A percentile compares a stretch with the other conserved stretches of the same genome.
Conservation (phyloP, 305 asterid genomes). For the Striga hermonthica region DNA sequence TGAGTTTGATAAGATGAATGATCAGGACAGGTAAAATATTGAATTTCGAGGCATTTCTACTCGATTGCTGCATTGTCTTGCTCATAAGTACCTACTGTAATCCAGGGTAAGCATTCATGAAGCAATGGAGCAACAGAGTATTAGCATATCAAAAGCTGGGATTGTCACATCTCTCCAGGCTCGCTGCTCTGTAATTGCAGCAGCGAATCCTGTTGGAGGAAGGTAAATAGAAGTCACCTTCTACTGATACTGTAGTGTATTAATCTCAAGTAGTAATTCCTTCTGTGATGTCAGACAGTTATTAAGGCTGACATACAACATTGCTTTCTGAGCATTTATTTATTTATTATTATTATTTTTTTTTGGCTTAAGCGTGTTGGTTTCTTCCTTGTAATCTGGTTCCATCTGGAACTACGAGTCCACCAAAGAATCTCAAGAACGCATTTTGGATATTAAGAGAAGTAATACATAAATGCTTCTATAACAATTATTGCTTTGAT, state of each 20-base stretch:
- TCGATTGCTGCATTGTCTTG: constrained; percentile 27
- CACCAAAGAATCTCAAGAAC: background rate
- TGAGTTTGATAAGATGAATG: constrained; percentile 97
- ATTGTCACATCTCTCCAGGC: constrained; percentile 95
- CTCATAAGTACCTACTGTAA: constrained; percentile 26
- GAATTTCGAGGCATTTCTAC: constrained; percentile 13
- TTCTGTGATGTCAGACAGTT: background rate
- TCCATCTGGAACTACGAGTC: constrained; percentile 9
- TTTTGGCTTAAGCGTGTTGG: background rate
- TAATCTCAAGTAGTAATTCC: constrained; percentile 13
- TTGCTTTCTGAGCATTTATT: too few species aligned
- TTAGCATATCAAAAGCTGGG: constrained; percentile 98
- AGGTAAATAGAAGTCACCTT: constrained; percentile 48
- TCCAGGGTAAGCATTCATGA: constrained; percentile 98
- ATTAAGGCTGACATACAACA: too few species aligned
- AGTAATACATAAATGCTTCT: constrained; percentile 13
- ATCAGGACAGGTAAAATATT: constrained; percentile 74
- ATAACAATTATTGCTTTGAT: background rate
- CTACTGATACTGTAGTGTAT: constrained; percentile 3
- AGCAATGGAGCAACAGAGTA: constrained; percentile 99
- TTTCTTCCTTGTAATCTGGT: constrained; percentile 15
- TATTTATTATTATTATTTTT: too few species aligned
- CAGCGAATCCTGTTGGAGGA: constrained; percentile 97
- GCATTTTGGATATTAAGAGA: background rate
- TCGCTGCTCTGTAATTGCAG: constrained; percentile 95